A percentile compares a stretch with the other conserved stretches of the same genome.
These are phyloP conservation scores for Setomelanomma holmii DNA, from an alignment of 2,329 filamentous ascomycete species.

Conservation along the genomic window DNA sequence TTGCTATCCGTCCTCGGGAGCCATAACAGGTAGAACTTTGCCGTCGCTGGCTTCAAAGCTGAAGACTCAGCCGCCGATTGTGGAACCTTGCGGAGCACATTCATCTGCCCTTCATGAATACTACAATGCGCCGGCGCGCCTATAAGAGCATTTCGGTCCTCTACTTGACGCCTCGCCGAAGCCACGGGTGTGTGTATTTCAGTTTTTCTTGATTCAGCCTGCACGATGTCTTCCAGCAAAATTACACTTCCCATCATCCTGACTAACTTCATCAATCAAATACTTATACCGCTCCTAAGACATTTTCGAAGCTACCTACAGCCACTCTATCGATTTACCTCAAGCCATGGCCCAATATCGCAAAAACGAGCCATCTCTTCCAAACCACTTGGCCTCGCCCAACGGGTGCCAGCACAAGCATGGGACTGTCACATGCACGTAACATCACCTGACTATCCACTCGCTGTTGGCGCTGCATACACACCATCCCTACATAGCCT, in stretches of 20 bases:
- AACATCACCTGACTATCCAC: constrained; percentile 62
- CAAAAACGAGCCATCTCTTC: neutral
- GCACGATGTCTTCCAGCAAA: constrained; percentile 4
- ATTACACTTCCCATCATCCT: neutral
- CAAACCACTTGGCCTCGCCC: neutral
- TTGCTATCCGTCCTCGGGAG: neutral
- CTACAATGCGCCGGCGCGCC: too few relatives aligned
- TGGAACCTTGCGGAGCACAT: too few relatives aligned
- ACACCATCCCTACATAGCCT: constrained; percentile 59
- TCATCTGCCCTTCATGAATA: too few relatives aligned
- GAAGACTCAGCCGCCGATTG: too few relatives aligned
- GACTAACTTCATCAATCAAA: neutral
- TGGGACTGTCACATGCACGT: constrained; percentile 73
- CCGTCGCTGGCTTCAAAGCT: too few relatives aligned
- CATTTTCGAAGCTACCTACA: constrained; percentile 6
- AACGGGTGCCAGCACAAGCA: constrained; percentile 52
- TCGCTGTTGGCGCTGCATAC: constrained; percentile 60
- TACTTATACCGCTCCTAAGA: constrained; percentile 11
- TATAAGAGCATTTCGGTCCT: neutral
- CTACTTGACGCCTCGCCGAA: neutral
- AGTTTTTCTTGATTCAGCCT: neutral
- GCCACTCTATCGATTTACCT: constrained; percentile 1
- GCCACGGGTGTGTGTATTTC: constrained; percentile 3
- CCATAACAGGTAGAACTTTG: neutral
- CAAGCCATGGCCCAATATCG: neutral